Evolutionary conservation across 192 early-diverging fungal genomes (phyloP).

Genomic region (Neocallimastix lanati): DNA sequence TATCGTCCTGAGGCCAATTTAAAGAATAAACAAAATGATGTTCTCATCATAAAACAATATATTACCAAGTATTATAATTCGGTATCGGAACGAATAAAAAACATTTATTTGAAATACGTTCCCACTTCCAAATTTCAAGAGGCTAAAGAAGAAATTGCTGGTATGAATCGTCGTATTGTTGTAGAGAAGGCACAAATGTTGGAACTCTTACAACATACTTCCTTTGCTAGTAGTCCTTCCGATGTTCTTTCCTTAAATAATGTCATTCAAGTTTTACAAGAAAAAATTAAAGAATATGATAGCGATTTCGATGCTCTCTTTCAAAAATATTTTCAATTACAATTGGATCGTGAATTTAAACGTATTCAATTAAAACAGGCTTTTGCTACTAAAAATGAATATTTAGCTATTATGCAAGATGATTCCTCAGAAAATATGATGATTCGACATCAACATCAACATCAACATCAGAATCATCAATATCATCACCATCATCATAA

Average conservation of each 20-base stretch:
- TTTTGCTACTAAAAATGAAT: constrained; percentile 28
- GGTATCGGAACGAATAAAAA: constrained; percentile 56
- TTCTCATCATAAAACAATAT: constrained; percentile 38
- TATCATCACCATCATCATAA: too few species aligned
- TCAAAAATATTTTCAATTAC: constrained; percentile 61
- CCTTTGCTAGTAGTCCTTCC: constrained; percentile 49
- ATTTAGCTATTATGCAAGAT: constrained; percentile 41
- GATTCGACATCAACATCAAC: too few species aligned
- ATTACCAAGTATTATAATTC: constrained; percentile 78
- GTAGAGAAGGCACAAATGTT: constrained; percentile 64
- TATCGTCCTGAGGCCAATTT: constrained; percentile 37
- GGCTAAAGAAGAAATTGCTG: constrained; percentile 49
- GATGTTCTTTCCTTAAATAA: constrained; percentile 69
- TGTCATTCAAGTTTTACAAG: constrained; percentile 55
- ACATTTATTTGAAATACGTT: constrained; percentile 62
- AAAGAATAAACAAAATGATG: constrained; percentile 56
- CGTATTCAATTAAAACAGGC: constrained; percentile 17
- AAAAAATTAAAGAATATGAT: constrained; percentile 70
- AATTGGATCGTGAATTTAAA: constrained; percentile 63
- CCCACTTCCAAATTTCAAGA: constrained; percentile 44
- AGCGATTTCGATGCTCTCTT: constrained; percentile 62
- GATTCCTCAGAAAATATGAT: constrained; percentile 1
- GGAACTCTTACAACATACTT: constrained; percentile 67
- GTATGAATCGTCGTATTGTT: constrained; percentile 47
- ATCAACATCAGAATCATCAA: too few species aligned